These are phyloP conservation scores for Schizochytrium sp. DNA, from an alignment of 108 stramenopile species.

Conservation along the genomic window DNA sequence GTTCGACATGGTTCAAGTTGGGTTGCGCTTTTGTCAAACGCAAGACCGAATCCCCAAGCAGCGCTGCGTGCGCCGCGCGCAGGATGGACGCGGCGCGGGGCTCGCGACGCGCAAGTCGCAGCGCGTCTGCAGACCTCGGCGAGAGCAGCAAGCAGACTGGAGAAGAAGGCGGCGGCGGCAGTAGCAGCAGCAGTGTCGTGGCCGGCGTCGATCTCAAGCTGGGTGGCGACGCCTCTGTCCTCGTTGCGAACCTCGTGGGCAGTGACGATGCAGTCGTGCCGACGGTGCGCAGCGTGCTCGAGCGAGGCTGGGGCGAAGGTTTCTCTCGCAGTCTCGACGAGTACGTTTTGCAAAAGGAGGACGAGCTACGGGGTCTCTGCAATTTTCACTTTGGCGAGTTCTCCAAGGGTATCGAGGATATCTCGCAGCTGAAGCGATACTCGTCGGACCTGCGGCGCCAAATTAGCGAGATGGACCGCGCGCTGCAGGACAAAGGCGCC, in stretches of 20 bases:
- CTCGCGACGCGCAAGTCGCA: no score
- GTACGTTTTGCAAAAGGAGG: background rate
- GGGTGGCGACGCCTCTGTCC: background rate
- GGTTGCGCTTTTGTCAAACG: no score
- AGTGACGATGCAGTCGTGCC: background rate
- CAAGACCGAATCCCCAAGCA: no score
- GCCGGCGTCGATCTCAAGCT: background rate
- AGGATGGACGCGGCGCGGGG: no score
- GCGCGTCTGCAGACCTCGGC: no score
- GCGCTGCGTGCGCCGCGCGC: no score
- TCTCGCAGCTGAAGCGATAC: background rate
- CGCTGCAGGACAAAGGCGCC: background rate
- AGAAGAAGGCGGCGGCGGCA: background rate
- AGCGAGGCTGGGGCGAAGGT: background rate
- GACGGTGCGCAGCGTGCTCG: slow-evolving; percentile 1
- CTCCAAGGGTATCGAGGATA: background rate
- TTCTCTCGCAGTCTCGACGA: background rate
- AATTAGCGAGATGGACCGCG: background rate
- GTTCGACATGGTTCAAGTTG: no score
- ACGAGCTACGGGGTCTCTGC: background rate
- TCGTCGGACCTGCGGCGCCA: background rate
- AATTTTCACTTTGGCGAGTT: slow-evolving; percentile 15
- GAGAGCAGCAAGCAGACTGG: no score
- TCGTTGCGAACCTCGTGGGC: background rate
- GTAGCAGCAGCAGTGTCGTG: background rate